These are phyloP conservation scores for Aspergillus carlsbadensis DNA, from an alignment of 495 filamentous ascomycete species.

Conservation along the genomic window DNA sequence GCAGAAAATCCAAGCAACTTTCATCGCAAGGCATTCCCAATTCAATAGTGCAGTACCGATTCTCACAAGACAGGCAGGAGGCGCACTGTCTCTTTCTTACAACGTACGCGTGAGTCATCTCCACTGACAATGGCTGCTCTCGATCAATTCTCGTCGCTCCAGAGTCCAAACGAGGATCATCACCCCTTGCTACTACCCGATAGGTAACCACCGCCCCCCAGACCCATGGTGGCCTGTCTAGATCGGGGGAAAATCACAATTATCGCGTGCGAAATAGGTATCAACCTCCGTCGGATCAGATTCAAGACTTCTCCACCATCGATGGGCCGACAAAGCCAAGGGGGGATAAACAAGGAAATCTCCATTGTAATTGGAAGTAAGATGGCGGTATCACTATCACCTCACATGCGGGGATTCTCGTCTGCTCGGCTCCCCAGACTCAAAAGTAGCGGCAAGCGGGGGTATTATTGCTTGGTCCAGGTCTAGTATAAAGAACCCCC, in stretches of 20 bases:
- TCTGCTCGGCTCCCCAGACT: conserved; percentile 20
- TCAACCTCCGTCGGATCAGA: conserved; percentile 11
- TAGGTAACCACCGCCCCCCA: not conserved
- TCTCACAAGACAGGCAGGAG: not conserved
- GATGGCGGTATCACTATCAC: conserved; percentile 5
- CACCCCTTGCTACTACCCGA: conserved; percentile 5
- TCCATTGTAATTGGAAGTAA: conserved; percentile 5
- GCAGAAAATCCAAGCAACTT: not conserved
- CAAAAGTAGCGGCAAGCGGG: conserved; percentile 11
- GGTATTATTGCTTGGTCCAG: not conserved
- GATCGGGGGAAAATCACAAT: conserved; percentile 10
- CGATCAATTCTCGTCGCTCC: conserved; percentile 10
- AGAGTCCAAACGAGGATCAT: conserved; percentile 13
- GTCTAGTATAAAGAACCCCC: conserved; percentile 25
- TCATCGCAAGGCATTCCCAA: conserved; percentile 8
- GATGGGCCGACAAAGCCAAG: not conserved
- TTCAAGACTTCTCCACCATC: not conserved
- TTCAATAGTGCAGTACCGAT: not conserved
- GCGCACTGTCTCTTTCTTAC: not conserved
- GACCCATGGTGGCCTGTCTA: conserved; percentile 11
- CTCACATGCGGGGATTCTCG: conserved; percentile 29
- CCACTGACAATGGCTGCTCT: conserved; percentile 12
- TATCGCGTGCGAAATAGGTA: conserved; percentile 18
- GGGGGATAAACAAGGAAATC: conserved; percentile 10
- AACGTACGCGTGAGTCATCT: conserved; percentile 8